Conservation (phyloP, 2,329 filamentous ascomycete genomes). For the Pseudogymnoascus sp. region DNA sequence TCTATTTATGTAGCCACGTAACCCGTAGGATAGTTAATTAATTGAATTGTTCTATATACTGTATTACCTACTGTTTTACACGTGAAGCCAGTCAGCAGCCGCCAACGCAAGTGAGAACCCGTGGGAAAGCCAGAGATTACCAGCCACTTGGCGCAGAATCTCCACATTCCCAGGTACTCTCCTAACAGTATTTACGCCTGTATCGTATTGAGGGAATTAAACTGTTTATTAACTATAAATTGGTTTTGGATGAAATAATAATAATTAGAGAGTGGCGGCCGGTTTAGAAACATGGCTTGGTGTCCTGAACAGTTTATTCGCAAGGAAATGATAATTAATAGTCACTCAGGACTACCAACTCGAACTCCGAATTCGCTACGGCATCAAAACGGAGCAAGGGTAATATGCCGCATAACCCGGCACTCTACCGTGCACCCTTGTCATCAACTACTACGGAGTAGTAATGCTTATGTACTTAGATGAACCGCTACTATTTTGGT, state of each 20-base stretch:
- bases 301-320: not conserved
- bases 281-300: not conserved
- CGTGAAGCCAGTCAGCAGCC: no score
- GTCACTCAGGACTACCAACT: not conserved
- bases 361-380: not conserved
- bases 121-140: no score
- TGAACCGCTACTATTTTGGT: not conserved
- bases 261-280: not conserved
- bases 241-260: not conserved
- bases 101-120: no score
- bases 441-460: no score
- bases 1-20: no score
- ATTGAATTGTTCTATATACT: no score
- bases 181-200: no score
- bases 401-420: not conserved
- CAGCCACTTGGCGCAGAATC: no score
- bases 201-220: not conserved
- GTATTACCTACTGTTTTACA: no score
- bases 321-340: not conserved
- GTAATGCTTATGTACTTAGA: not conserved
- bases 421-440: not conserved
- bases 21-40: no score
- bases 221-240: not conserved
- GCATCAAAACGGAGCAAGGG: not conserved
- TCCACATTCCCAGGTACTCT: no score